These are phyloP conservation scores for Thielaviopsis cerberus DNA, from an alignment of 2,329 filamentous ascomycete genomes.

Conservation along the genomic window DNA sequence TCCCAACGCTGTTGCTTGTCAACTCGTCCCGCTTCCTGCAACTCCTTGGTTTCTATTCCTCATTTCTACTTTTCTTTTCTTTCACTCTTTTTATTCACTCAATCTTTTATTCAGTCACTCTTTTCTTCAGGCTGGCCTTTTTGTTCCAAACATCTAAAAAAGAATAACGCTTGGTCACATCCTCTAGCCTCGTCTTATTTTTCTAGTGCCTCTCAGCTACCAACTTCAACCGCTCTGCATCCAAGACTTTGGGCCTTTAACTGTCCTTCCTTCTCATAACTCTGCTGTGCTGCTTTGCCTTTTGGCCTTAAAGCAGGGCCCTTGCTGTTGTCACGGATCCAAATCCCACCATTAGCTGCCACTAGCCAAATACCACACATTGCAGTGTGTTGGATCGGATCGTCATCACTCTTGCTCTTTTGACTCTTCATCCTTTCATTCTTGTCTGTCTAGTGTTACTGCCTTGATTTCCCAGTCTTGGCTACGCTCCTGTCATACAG, in stretches of 20 bases:
- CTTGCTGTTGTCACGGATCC: neutral
- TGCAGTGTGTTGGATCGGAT: neutral
- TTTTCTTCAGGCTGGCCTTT: neutral
- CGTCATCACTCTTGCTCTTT: neutral
- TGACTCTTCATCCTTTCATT: neutral
- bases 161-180: too few species aligned
- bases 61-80: neutral
- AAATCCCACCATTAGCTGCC: neutral
- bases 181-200: neutral
- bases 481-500: neutral
- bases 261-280: neutral
- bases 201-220: neutral
- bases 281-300: constrained; percentile 1
- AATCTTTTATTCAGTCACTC: neutral
- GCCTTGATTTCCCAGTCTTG: neutral
- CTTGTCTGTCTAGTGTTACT: neutral
- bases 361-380: neutral
- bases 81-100: neutral
- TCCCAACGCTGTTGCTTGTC: neutral
- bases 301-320: neutral
- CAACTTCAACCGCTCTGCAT: neutral
- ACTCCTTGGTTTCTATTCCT: neutral
- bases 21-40: neutral
- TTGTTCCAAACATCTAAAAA: too few species aligned
- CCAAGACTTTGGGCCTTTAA: neutral